A percentile compares a stretch with the other conserved stretches of the same genome.
Conservation (phyloP, 768 basidiomycete species). For the Amanita rimosa region DNA sequence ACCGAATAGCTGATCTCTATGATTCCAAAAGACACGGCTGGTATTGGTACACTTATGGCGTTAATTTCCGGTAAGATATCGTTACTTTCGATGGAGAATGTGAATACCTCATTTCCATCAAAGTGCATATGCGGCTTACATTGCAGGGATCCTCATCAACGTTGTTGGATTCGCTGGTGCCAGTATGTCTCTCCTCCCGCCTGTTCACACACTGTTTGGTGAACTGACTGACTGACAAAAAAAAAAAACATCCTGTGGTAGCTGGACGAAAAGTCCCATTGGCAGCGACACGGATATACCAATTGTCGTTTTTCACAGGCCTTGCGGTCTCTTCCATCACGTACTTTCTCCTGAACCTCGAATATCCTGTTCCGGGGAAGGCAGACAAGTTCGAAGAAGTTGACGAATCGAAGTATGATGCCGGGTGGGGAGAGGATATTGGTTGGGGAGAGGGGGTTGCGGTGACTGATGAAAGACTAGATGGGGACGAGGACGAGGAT, state of each 20-base stretch:
- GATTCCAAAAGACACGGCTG: constrained; percentile 40
- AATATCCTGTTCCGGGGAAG: constrained; percentile 48
- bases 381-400: constrained; percentile 36
- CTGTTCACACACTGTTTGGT: neutral
- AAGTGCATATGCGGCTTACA: constrained; percentile 59
- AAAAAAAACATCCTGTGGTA: constrained; percentile 12
- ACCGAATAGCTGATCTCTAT: constrained; percentile 67
- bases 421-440: neutral
- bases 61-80: constrained; percentile 54
- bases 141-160: constrained; percentile 71
- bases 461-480: neutral
- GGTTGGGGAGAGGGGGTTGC: neutral
- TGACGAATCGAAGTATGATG: constrained; percentile 25
- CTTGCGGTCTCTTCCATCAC: constrained; percentile 57
- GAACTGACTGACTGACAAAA: too few species aligned
- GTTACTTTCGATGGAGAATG: constrained; percentile 4
- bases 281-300: constrained; percentile 61
- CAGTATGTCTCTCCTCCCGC: constrained; percentile 26
- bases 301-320: constrained; percentile 80
- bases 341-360: constrained; percentile 48
- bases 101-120: constrained; percentile 4
- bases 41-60: constrained; percentile 67
- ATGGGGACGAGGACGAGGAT: neutral
- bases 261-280: constrained; percentile 52
- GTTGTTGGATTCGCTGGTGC: constrained; percentile 75